Base-by-base conservation (phyloP, 2,329 filamentous ascomycete species). In the Knufia petricola region DNA sequence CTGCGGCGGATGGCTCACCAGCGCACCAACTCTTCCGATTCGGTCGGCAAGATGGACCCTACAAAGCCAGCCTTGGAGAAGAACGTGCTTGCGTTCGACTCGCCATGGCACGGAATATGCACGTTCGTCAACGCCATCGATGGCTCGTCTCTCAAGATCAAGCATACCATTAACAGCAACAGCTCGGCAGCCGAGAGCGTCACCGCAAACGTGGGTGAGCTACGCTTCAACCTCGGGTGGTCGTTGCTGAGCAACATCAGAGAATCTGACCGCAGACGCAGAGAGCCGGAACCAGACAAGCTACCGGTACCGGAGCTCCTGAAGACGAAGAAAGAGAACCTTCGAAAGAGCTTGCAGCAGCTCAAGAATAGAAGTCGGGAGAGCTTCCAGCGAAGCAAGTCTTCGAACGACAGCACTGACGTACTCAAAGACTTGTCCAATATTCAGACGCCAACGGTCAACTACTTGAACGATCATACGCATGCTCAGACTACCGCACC, bases 41-140 rank as follows among this genome's bases (percentile, higher is more conserved):
- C 61, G 8, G 59, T 62, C 26, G 58, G 63, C 20, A 64, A 20
- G 65, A 71, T 38, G 8, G 34, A 39, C 3, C 9, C 20, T 48
- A 69, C 70, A 1, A 63, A 68, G 1, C 70, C 72, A 0, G 69
- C 69, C 0, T 69, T 70, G 0, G 74, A 80, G 0, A 74, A 75
- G 26, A 84, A 81, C 17, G 46, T 42, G 20, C 94, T 94, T 65
- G 77, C 80, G 1, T 95, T 95, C 62, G 69, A 73, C 17, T 92
- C 85, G 36, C 89, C 88, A 0, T 96, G 90, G 90, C 81, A 87
- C 52, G 85, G 87, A 13, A 77, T 77, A 36, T 96, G 90, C 67
- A 85, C 89, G 52, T 96, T 96, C 65, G 74, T 78, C 13, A 92
- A 88, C 0, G 84, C 85, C 31, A 75, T 80, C 49, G 82, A 78